Conservation (phyloP, 805 yeast genomes). For the Komagataella populi region DNA sequence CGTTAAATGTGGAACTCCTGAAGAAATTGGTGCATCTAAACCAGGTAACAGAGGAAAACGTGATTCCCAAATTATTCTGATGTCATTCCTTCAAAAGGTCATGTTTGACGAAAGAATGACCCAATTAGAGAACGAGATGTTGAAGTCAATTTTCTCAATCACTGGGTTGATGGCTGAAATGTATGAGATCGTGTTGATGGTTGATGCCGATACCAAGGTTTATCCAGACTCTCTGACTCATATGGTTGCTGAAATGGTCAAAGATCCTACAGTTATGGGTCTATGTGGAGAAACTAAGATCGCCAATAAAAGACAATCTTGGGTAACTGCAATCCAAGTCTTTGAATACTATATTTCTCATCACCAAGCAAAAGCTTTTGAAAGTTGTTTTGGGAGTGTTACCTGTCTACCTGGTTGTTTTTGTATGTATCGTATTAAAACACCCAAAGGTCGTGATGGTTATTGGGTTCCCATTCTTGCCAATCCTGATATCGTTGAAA, state of each 20-base stretch:
- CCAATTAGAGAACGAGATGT: slow-evolving; percentile 67
- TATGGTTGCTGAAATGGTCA: slow-evolving; percentile 82
- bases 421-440: slow-evolving; percentile 80
- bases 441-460: slow-evolving; percentile 70
- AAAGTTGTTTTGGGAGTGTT: slow-evolving; percentile 88
- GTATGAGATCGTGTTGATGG: slow-evolving; percentile 80
- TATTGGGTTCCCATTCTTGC: slow-evolving; percentile 91
- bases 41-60: slow-evolving; percentile 97
- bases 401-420: slow-evolving; percentile 95
- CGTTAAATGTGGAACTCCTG: slow-evolving; percentile 83
- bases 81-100: slow-evolving; percentile 80
- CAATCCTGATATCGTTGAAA: slow-evolving; percentile 86
- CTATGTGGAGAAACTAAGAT: slow-evolving; percentile 92
- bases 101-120: slow-evolving; percentile 94
- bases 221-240: slow-evolving; percentile 82
- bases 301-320: slow-evolving; percentile 64
- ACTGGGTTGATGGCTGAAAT: slow-evolving; percentile 77
- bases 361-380: slow-evolving; percentile 90
- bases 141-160: slow-evolving; percentile 63
- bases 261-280: slow-evolving; percentile 81
- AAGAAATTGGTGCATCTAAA: slow-evolving; percentile 52
- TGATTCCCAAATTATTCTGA: slow-evolving; percentile 82
- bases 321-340: slow-evolving; percentile 92
- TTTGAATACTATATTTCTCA: slow-evolving; percentile 89
- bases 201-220: slow-evolving; percentile 87